Base-by-base conservation (phyloP, 129 eudicot species). In the Flaveria brownii region DNA sequence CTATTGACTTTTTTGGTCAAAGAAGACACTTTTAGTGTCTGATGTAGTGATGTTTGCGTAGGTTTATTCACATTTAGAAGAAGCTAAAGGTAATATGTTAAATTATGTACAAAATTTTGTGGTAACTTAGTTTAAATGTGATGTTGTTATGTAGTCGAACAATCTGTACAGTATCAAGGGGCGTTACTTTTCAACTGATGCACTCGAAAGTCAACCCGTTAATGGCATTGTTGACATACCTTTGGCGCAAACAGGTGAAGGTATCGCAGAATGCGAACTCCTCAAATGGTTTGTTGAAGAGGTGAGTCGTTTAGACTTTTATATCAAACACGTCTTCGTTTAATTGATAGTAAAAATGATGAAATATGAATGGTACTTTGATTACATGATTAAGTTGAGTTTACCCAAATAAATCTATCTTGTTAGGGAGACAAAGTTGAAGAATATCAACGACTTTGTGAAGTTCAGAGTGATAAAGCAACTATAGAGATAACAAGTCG, bases 391-490 rank as follows among this genome's bases (percentile, higher is more conserved):
- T 47, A 18, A 63, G 69, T 63, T 63, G 23, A 63, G 13, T 43
- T 72, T 42, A 55, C 41, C 33, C 6, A 47, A 50, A 65, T 52
- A 12, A 30, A 7, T 2, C 55, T 77, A 81, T 72, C 15, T 33
- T 85, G 71, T 56, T 77, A 94, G 98, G 98, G 97, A 68, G 93
- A 94, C 12, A 84, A 87, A 79, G 96, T 94, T 77, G 98, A 91
- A 67, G 98, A 94, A 86, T 94, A 88, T 81, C 97, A 94, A 78
- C 97, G 87, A 41, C 96, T 95, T 78, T 95, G 99, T 85, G 99
- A 95, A 85, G 99, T 95, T 79, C 99, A 95, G 79, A 95, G 99
- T 78, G 99, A 95, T 82, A 95, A 95, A 86, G 99, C 99, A 49
- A 95, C 99, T 22, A 95, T 95, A 41, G 99, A 95, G 79, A 95